These are phyloP conservation scores for Talaromyces funiculosus DNA, from an alignment of 2,329 filamentous ascomycete species.

Conservation along the genomic window DNA sequence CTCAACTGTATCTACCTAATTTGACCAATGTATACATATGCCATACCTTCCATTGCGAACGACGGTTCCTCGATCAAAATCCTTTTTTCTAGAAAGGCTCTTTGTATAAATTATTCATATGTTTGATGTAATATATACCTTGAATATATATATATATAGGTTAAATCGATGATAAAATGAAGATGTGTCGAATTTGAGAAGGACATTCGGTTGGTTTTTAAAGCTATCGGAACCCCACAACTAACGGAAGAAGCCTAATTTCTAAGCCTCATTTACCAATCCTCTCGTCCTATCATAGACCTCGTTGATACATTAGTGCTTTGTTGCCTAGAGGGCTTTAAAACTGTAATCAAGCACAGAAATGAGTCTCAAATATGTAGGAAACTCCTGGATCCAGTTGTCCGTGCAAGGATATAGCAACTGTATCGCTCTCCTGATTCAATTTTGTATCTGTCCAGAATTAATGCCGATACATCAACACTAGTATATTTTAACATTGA, in stretches of 20 bases:
- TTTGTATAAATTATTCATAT: no score
- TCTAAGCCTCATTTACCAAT: background rate
- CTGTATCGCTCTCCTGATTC: no score
- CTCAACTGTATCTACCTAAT: background rate
- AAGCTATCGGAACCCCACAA: background rate
- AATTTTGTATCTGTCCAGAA: no score
- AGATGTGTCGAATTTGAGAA: background rate
- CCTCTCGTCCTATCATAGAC: background rate
- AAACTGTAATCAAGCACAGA: background rate
- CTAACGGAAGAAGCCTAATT: background rate
- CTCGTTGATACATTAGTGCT: background rate
- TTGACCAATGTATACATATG: background rate
- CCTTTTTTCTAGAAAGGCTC: no score
- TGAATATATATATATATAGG: no score
- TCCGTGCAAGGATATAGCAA: no score
- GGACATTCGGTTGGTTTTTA: background rate
- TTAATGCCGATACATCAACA: no score
- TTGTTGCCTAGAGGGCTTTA: background rate
- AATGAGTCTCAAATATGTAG: no score
- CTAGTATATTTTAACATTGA: no score
- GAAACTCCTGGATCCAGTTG: no score
- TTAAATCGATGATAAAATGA: background rate
- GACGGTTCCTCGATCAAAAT: no score
- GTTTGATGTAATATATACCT: no score
- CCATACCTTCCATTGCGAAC: background rate